Base-by-base conservation (phyloP, 805 yeast species). In the Wickerhamomyces bovis region DNA sequence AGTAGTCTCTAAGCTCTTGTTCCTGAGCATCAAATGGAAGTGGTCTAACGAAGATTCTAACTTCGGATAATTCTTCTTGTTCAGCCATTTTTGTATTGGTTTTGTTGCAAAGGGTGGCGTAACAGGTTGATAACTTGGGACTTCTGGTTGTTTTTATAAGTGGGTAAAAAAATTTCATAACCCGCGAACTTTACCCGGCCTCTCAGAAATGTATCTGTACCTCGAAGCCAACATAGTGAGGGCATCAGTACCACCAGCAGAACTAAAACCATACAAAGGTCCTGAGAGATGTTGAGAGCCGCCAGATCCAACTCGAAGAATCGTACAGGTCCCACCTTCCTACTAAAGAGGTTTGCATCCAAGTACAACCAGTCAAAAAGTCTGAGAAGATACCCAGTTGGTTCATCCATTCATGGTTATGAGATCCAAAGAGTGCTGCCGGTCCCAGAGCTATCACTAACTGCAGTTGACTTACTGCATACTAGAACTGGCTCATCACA, bases 401-500 rank as follows among this genome's bases (percentile, higher is more conserved):
- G 92, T 1, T 70, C 72, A 23, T 69, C 68, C 19, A 54, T 81
- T 7, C 80, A 82, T 58, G 95, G 95, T 0, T 92, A 79, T 62
- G 73, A 73, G 44, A 75, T 94, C 38, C 70, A 75, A 44, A 70
- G 84, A 46, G 83, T 82, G 4, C 65, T 78, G 41, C 78, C 83
- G 10, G 79, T 94, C 8, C 96, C 96, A 3, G 95, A 89, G 62
- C 76, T 89, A 54, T 81, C 89, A 22, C 65, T 90, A 46, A 78
- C 83, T 2, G 97, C 97, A 3, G 84, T 88, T 3, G 83, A 78
- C 39, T 65, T 90, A 45, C 66, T 70, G 19, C 97, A 94, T 63
- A 57, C 59, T 20, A 72, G 68, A 36, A 82, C 96, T 0, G 94
- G 92, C 1, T 75, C 95, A 10, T 72, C 79, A 47, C 97, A 92